These are phyloP conservation scores for Massarina eburnea DNA, from an alignment of 2,329 filamentous ascomycete species.

Conservation along the genomic window DNA sequence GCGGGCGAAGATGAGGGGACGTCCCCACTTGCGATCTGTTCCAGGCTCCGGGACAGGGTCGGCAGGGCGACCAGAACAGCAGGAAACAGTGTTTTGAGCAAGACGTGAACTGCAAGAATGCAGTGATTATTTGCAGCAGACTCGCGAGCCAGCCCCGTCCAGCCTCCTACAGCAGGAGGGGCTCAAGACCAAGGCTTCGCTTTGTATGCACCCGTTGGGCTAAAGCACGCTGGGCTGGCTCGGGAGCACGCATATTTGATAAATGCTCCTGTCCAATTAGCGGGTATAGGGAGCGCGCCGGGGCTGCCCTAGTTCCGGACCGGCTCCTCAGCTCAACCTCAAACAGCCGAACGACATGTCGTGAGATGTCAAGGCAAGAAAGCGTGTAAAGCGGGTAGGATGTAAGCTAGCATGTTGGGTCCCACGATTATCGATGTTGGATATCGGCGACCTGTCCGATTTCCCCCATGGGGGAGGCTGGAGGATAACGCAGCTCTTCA, in stretches of 20 bases:
- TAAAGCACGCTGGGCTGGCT: not conserved
- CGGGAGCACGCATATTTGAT: not conserved
- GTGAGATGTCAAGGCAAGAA: not conserved
- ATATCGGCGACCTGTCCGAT: not conserved
- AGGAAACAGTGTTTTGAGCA: not conserved
- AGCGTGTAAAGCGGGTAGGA: not conserved
- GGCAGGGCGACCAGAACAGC: not conserved
- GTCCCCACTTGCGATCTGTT: not conserved
- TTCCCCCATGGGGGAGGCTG: not conserved
- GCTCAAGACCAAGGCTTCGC: too few species aligned
- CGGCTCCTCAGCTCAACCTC: slow-evolving; percentile 1
- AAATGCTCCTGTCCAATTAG: not conserved
- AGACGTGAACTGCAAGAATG: not conserved
- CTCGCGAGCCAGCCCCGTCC: not conserved
- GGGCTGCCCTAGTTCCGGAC: not conserved
- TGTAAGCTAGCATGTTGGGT: not conserved
- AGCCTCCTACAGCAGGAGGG: too few species aligned
- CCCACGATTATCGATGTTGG: not conserved
- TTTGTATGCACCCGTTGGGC: not conserved
- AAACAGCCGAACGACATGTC: not conserved
- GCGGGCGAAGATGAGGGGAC: not conserved
- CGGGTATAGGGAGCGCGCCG: not conserved
- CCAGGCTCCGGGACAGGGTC: not conserved
- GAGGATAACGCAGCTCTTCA: not conserved
- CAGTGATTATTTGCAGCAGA: not conserved